Evolutionary conservation across 2,329 filamentous ascomycete species (phyloP), one percentile per base, ranked within the genome.

Genomic region (Aspergillus floridensis): DNA sequence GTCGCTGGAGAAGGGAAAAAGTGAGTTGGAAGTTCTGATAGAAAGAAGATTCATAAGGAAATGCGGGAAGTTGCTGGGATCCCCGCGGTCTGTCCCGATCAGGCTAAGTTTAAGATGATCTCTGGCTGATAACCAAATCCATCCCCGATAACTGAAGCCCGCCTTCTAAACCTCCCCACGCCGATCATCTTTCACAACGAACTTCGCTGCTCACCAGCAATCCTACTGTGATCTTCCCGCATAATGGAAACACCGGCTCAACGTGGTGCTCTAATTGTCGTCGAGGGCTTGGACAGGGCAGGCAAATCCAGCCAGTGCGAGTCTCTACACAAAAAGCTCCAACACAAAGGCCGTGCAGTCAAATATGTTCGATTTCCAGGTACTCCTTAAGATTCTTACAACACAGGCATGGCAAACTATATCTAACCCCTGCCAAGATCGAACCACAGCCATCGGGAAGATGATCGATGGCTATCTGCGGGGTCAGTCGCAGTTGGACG

Each of bases 241-340:
- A 48, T 46, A 58, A 16, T 69, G 68, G 29, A 59, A 16, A 49
- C 59, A 48, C 44, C 59, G 48, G 35, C 44, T 22, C 47, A 57
- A 53, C 83, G 88, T 50, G 92, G 92, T 50, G 86, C 88, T 12
- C 84, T 97, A 32, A 85, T 96, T 56, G 89, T 93, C 4, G 86
- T 96, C 58, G 93, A 97, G 79, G 93, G 93, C 2, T 82, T 97
- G 62, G 93, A 97, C 70, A 86, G 92, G 64, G 92, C 92, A 48
- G 93, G 93, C 58, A 97, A 97, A 82, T 93, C 92, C 22, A 96
- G 92, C 35, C 93, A 96, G 82, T 93, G 91, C 66, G 84, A 88
- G 68, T 77, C 86, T 49, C 80, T 97, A 46, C 82, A 81, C 41
- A 74, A 82, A 29, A 78, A 74, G 41, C 78, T 91, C 3, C 73